phyloP scores from a whole-genome alignment of 805 yeast species.

The Wickerhamomyces bovis region DNA sequence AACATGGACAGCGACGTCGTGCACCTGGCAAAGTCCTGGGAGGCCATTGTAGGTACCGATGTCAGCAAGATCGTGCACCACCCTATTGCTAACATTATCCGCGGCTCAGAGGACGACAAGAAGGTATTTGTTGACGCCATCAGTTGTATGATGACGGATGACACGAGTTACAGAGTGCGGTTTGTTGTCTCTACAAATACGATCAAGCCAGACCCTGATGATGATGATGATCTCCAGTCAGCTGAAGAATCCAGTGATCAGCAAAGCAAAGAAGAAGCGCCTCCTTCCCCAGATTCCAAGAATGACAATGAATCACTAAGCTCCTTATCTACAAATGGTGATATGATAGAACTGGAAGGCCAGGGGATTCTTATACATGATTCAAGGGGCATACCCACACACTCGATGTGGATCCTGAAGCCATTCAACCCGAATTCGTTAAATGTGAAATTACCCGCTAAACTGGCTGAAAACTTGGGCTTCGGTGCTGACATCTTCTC shows the following conservation, averaged over 20 bases:
- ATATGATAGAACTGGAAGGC: conserved; percentile 74
- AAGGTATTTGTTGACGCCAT: conserved; percentile 65
- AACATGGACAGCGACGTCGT: conserved; percentile 74
- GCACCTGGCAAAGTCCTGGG: conserved; percentile 76
- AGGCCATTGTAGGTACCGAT: conserved; percentile 63
- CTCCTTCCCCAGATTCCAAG: conserved; percentile 3
- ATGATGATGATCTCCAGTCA: conserved; percentile 13
- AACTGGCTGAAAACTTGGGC: conserved; percentile 71
- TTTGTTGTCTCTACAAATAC: conserved; percentile 47
- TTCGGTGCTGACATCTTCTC: conserved; percentile 85
- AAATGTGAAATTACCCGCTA: conserved; percentile 62
- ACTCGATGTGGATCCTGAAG: conserved; percentile 90
- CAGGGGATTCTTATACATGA: conserved; percentile 85
- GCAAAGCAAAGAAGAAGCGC: conserved; percentile 4
- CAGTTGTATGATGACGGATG: conserved; percentile 63
- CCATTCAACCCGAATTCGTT: conserved; percentile 65
- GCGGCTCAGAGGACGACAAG: conserved; percentile 60
- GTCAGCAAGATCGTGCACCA: conserved; percentile 45
- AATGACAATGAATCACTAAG: conserved; percentile 24
- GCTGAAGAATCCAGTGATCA: conserved; percentile 2
- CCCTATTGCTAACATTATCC: conserved; percentile 57
- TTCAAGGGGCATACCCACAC: conserved; percentile 53
- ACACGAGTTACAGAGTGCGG: conserved; percentile 70
- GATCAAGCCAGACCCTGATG: conserved; percentile 20
- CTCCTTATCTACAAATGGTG: conserved; percentile 50